These are phyloP conservation scores for Arthonia radiata DNA, from an alignment of 495 filamentous ascomycete species.

Conservation along the genomic window DNA sequence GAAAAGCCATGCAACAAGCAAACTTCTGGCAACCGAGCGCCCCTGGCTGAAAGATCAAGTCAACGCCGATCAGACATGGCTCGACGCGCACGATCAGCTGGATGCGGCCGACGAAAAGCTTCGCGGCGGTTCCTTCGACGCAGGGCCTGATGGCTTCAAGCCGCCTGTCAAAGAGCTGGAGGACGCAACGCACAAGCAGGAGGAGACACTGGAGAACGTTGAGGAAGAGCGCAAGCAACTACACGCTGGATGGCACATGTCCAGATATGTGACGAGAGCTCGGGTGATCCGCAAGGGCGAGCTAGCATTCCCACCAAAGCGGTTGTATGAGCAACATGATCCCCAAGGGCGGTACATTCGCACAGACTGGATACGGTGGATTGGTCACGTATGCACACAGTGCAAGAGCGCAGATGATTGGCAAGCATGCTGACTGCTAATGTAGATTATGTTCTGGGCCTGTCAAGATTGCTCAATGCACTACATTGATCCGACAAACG, in stretches of 20 bases:
- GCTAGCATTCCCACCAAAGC: constrained; percentile 3
- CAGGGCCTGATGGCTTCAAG: not conserved
- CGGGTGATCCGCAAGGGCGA: constrained; percentile 3
- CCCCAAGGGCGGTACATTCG: constrained; percentile 4
- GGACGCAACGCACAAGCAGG: not conserved
- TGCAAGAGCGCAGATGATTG: not conserved
- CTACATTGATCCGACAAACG: constrained; percentile 8
- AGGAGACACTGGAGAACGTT: constrained; percentile 3
- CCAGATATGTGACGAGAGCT: constrained; percentile 5
- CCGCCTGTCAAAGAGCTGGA: not conserved
- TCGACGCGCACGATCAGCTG: constrained; percentile 8
- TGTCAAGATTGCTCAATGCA: constrained; percentile 6
- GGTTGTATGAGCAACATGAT: constrained; percentile 4
- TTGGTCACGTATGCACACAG: constrained; percentile 7
- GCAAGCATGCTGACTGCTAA: no score
- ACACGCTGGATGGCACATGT: constrained; percentile 6
- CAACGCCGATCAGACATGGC: constrained; percentile 5
- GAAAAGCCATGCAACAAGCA: constrained; percentile 1
- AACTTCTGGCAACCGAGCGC: constrained; percentile 2
- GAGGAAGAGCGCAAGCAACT: constrained; percentile 5
- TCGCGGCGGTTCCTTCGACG: not conserved
- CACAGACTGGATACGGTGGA: constrained; percentile 6
- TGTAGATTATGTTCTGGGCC: constrained; percentile 7
- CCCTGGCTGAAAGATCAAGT: constrained; percentile 5
- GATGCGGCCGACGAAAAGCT: constrained; percentile 1